These are phyloP conservation scores for Populus davidiana DNA, from an alignment of 345 rosid species.

Conservation along the genomic window DNA sequence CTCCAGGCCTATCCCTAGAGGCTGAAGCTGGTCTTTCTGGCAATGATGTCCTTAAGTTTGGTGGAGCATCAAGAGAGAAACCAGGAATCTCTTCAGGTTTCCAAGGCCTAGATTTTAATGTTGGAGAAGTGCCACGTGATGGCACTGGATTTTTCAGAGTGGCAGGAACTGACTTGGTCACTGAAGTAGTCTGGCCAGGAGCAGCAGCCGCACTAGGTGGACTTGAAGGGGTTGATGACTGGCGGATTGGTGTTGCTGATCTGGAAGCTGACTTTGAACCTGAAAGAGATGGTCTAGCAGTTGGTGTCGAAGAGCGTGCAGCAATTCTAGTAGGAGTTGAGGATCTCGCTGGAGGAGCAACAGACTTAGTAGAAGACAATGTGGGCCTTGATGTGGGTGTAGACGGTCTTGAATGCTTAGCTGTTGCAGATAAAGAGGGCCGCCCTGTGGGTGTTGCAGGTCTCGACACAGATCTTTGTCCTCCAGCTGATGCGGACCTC, in stretches of 20 bases:
- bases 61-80: slow-evolving; percentile 30
- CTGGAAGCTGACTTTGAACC: slow-evolving; percentile 35
- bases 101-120: slow-evolving; percentile 26
- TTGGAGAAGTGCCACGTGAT: slow-evolving; percentile 27
- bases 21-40: slow-evolving; percentile 33
- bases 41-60: slow-evolving; percentile 25
- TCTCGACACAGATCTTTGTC: slow-evolving; percentile 12
- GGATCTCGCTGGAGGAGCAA: slow-evolving; percentile 39
- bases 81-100: slow-evolving; percentile 29
- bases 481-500: slow-evolving; percentile 21
- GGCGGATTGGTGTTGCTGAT: slow-evolving; percentile 26
- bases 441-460: slow-evolving; percentile 30
- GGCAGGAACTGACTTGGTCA: slow-evolving; percentile 33
- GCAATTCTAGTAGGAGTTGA: slow-evolving; percentile 49
- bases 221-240: slow-evolving; percentile 8
- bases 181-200: slow-evolving; percentile 43
- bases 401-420: slow-evolving; percentile 20
- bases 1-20: slow-evolving; percentile 22
- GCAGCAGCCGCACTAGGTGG: slow-evolving; percentile 30
- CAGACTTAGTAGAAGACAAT: slow-evolving; percentile 39
- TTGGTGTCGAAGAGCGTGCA: slow-evolving; percentile 48
- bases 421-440: slow-evolving; percentile 14
- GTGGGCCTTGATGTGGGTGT: slow-evolving; percentile 23
- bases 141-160: slow-evolving; percentile 19
- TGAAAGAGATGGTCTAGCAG: slow-evolving; percentile 38